Base-by-base conservation (phyloP, 2,329 filamentous ascomycete genomes). In the Mollisia scopiformis region DNA sequence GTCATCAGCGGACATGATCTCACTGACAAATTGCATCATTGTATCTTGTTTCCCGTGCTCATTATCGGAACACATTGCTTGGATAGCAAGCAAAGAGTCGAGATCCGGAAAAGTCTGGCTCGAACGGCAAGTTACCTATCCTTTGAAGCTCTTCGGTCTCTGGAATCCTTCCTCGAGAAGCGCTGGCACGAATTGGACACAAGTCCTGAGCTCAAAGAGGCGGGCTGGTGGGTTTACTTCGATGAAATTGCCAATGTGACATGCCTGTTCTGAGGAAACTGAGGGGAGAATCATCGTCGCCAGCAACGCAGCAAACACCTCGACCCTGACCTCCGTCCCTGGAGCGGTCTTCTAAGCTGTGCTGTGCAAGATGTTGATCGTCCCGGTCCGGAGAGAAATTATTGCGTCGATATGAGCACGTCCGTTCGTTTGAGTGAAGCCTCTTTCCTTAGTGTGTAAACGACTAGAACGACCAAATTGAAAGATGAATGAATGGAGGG, bases 1-100 rank as follows among this genome's bases (percentile, higher is more conserved):
- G 72, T 75, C 11, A 74, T 77, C 16, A 72, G 74, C 4, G 76
- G 76, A 11, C 73, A 74, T 4, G 68, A 69, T 23, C 69, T 74
- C 1, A 72, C 74, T 0, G 72, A 75, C 0, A 77, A 77, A 28
- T 72, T 76, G 5, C 71, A 77, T 16, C 75, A 78, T 59, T 78
- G 76, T 27, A 71, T 75, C 11, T 70, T 78, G 0, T 73, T 78
- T 5, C 76, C 76, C 0, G 64, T 78, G 0, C 75, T 73, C 5
- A 70, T 77, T 8, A 73, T 75, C 1, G 76, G 75, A 0, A 73
- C 75, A 0, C 76, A 78, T 49, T 73, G 74, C 0, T 62, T 72
- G 43, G 67, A 67, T 0, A 59, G 63, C 0, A 67, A 71, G 16
- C 73, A 77, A n/a, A 70, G 75, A 30, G 51, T 30, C n/a, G 55